Evolutionary conservation across 2,329 filamentous ascomycete genomes (phyloP).

Genomic region (Fusarium coffeatum): DNA sequence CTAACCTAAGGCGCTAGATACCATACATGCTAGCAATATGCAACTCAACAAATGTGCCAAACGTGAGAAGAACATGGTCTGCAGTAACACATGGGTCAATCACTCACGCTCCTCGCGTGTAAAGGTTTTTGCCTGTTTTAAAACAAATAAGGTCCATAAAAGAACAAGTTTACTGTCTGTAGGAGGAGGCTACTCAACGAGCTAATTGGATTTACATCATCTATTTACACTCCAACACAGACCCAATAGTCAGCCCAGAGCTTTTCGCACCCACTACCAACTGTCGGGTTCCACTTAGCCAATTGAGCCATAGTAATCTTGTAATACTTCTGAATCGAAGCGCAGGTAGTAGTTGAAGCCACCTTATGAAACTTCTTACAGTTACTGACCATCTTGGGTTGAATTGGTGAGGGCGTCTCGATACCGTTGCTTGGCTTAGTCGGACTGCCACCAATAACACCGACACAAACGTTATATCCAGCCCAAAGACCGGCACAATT

Average conservation of each 20-base stretch:
- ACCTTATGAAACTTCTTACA: neutral
- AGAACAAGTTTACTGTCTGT: too few relatives aligned
- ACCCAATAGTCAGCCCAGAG: neutral
- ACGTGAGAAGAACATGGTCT: too few relatives aligned
- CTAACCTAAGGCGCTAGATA: too few relatives aligned
- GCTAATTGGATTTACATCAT: too few relatives aligned
- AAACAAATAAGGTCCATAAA: too few relatives aligned
- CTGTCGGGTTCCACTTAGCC: neutral
- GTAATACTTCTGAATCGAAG: neutral
- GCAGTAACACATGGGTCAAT: too few relatives aligned
- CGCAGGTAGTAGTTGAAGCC: neutral
- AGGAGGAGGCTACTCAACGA: too few relatives aligned
- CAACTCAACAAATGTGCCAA: too few relatives aligned
- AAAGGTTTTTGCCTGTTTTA: too few relatives aligned
- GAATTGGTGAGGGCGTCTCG: neutral
- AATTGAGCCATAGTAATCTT: neutral
- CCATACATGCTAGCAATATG: too few relatives aligned
- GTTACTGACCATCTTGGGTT: neutral
- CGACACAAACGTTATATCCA: neutral
- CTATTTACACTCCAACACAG: neutral
- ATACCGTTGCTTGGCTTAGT: neutral
- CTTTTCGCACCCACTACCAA: neutral
- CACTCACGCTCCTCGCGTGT: too few relatives aligned
- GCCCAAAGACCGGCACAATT: neutral
- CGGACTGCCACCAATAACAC: neutral